Conservation (phyloP, 768 basidiomycete species). For the Suillus variegatus region DNA sequence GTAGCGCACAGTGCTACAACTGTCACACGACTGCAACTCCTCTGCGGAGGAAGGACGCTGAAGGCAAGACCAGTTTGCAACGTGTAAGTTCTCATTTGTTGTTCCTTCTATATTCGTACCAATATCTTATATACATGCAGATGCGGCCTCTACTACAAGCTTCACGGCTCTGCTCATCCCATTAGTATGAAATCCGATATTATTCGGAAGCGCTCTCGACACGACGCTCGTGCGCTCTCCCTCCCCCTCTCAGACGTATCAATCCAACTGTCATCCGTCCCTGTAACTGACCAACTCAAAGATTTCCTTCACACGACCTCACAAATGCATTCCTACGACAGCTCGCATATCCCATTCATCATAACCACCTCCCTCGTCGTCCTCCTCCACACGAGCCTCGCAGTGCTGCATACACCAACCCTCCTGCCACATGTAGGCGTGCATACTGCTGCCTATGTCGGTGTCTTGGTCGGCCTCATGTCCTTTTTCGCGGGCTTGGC, state of each 20-base stretch:
- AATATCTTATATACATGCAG: no score
- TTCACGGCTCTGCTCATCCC: no score
- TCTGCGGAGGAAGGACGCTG: no score
- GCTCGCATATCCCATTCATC: conserved; percentile 37
- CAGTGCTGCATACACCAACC: conserved; percentile 65
- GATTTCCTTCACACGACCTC: background rate
- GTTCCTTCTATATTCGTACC: no score
- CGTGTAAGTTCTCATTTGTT: no score
- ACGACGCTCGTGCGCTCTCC: no score
- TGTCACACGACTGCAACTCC: no score
- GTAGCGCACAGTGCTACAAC: no score
- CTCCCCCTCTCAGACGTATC: background rate
- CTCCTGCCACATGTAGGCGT: conserved; percentile 74
- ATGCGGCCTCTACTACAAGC: no score
- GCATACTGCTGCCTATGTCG: conserved; percentile 74
- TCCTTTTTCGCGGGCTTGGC: conserved; percentile 73
- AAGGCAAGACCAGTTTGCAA: no score
- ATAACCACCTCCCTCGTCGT: conserved; percentile 46
- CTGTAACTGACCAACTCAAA: conserved; percentile 15
- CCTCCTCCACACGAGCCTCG: conserved; percentile 53
- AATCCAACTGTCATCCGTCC: conserved; percentile 7
- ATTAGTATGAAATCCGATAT: no score
- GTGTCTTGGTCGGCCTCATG: conserved; percentile 64
- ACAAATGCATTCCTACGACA: conserved; percentile 13
- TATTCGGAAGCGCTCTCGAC: no score